These are phyloP conservation scores for Globisporangium uncinulatum DNA, from an alignment of 352 stramenopile species.

Conservation along the genomic window DNA sequence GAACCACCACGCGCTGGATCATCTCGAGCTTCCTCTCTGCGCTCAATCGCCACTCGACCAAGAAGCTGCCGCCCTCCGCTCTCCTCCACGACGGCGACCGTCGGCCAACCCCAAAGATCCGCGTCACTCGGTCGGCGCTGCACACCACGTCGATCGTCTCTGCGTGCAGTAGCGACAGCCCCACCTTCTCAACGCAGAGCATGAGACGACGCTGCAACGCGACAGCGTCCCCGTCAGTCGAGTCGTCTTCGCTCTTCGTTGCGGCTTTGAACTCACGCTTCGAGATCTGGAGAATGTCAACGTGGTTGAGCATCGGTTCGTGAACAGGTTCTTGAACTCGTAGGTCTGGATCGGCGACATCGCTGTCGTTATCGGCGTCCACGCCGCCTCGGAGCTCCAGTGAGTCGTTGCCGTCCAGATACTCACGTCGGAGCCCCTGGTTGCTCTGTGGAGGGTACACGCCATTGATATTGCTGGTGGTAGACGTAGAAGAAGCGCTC, in stretches of 20 bases:
- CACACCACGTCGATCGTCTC: constrained; percentile 33
- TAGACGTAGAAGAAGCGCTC: neutral
- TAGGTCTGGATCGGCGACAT: neutral
- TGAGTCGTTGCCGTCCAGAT: neutral
- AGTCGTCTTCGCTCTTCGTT: neutral
- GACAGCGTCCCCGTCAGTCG: neutral
- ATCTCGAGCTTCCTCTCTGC: constrained; percentile 14
- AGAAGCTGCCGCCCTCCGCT: constrained; percentile 11
- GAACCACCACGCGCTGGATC: constrained; percentile 22
- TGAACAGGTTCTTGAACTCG: constrained; percentile 7
- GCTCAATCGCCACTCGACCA: constrained; percentile 30
- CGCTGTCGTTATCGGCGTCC: neutral
- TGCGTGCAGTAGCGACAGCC: constrained; percentile 25
- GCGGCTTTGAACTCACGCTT: constrained; percentile 27
- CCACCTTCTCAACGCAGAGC: constrained; percentile 47
- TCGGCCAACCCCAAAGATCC: constrained; percentile 33
- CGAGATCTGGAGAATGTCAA: constrained; percentile 45
- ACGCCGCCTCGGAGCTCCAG: neutral
- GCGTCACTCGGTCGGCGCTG: constrained; percentile 15
- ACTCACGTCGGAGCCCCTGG: neutral
- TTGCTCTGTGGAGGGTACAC: neutral
- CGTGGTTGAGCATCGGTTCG: constrained; percentile 28
- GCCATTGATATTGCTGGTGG: constrained; percentile 5
- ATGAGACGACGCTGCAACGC: constrained; percentile 17
- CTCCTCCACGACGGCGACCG: neutral